Conservation (phyloP, 1,284 basidiomycete genomes). For the Pholiota adiposa region DNA sequence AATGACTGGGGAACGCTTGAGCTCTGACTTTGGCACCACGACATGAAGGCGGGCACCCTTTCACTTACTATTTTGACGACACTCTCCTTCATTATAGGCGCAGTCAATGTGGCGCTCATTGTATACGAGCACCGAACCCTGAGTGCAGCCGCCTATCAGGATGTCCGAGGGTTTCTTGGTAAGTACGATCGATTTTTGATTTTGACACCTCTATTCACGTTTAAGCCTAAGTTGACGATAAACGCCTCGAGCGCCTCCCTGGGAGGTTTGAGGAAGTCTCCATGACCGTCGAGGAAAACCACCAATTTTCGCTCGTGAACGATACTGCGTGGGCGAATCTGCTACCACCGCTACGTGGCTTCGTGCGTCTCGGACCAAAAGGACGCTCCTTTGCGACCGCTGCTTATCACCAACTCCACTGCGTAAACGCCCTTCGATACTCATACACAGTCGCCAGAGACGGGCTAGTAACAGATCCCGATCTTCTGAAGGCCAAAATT, state of each 20-base stretch:
- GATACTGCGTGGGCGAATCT: slow-evolving; percentile 9
- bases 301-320: slow-evolving; percentile 3
- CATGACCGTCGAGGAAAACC: slow-evolving; percentile 2
- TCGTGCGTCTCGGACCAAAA: slow-evolving; percentile 9
- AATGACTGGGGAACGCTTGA: no score
- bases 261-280: slow-evolving; percentile 1
- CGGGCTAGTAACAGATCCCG: slow-evolving; percentile 6
- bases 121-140: background rate
- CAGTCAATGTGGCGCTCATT: background rate
- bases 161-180: background rate
- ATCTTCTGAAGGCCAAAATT: slow-evolving; percentile 2
- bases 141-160: background rate
- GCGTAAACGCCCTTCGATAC: slow-evolving; percentile 9
- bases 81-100: background rate
- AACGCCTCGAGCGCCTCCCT: background rate
- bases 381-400: slow-evolving; percentile 3
- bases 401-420: slow-evolving; percentile 9
- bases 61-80: background rate
- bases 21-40: no score
- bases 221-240: slow-evolving; percentile 3
- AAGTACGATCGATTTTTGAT: background rate
- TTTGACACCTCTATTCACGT: background rate
- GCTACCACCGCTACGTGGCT: slow-evolving; percentile 3
- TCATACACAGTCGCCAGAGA: slow-evolving; percentile 12
- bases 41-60: background rate